These are phyloP conservation scores for Trichoderma asperellum DNA, from an alignment of 2,329 filamentous ascomycete genomes.

Conservation along the genomic window DNA sequence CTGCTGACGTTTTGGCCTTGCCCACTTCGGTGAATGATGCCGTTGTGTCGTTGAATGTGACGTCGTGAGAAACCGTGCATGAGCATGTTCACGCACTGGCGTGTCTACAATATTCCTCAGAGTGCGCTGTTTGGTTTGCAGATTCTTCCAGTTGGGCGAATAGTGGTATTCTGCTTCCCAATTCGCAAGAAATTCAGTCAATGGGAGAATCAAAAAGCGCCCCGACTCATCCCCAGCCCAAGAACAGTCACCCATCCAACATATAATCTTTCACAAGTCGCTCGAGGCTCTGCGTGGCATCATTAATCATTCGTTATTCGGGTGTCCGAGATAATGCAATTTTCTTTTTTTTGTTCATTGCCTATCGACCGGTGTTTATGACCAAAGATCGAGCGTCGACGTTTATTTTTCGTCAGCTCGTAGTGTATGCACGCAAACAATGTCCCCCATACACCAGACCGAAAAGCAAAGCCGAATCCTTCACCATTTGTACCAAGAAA, in stretches of 20 bases:
- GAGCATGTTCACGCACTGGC: background rate
- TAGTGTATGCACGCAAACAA: slow-evolving; percentile 51
- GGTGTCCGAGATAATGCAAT: slow-evolving; percentile 42
- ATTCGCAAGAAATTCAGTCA: background rate
- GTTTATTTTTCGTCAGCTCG: slow-evolving; percentile 48
- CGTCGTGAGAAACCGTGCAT: background rate
- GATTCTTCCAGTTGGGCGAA: background rate
- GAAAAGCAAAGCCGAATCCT: slow-evolving; percentile 51
- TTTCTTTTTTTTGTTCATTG: slow-evolving; percentile 46
- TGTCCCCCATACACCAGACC: slow-evolving; percentile 52
- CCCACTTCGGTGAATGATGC: background rate
- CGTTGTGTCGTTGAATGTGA: background rate
- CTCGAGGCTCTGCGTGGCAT: background rate
- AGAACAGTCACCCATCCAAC: background rate
- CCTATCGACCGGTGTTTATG: slow-evolving; percentile 49
- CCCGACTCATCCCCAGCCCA: background rate
- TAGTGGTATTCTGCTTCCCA: background rate
- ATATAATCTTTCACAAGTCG: background rate
- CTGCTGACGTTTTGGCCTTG: background rate
- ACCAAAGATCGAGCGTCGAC: slow-evolving; percentile 48
- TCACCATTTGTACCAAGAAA: slow-evolving; percentile 39
- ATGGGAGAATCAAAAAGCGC: background rate
- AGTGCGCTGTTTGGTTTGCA: background rate
- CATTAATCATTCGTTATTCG: slow-evolving; percentile 6
- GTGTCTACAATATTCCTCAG: background rate